These are phyloP conservation scores for Rhodocollybia butyracea DNA, from an alignment of 768 basidiomycete species.

Conservation along the genomic window DNA sequence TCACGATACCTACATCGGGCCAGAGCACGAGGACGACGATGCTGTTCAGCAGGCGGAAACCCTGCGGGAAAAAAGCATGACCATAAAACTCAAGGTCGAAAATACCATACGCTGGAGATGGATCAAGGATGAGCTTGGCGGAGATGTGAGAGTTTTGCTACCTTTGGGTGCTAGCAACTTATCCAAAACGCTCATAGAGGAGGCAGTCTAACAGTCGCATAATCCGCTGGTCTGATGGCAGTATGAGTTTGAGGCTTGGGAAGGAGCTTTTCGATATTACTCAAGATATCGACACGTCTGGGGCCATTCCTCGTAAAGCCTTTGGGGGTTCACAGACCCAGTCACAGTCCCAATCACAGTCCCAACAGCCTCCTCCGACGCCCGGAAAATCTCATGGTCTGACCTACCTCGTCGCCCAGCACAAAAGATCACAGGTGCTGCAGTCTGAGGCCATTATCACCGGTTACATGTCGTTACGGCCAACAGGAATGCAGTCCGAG, in stretches of 20 bases:
- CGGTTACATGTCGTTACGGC: conserved; percentile 79
- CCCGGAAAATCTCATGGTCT: conserved; percentile 64
- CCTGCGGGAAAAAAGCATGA: conserved; percentile 75
- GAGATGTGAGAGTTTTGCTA: conserved; percentile 56
- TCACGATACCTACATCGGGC: conserved; percentile 77
- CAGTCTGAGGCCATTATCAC: conserved; percentile 83
- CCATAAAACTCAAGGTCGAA: conserved; percentile 84
- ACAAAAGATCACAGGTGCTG: conserved; percentile 80
- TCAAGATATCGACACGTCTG: conserved; percentile 75
- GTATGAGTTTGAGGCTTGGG: conserved; percentile 85
- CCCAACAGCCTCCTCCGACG: conserved; percentile 30
- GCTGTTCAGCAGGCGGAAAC: conserved; percentile 55
- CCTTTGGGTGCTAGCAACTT: background rate
- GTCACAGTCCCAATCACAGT: conserved; percentile 40
- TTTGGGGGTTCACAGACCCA: conserved; percentile 46
- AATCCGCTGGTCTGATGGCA: conserved; percentile 95
- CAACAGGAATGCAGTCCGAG: conserved; percentile 87
- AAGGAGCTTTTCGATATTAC: conserved; percentile 93
- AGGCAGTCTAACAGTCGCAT: conserved; percentile 89
- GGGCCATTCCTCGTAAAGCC: conserved; percentile 55
- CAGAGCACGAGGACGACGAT: conserved; percentile 75
- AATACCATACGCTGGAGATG: conserved; percentile 97
- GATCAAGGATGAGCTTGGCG: conserved; percentile 70
- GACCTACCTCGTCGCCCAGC: conserved; percentile 88
- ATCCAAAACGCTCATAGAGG: conserved; percentile 41